phyloP scores from a whole-genome alignment of 108 stramenopile genomes.

The Stephanodiscus minutulus region DNA sequence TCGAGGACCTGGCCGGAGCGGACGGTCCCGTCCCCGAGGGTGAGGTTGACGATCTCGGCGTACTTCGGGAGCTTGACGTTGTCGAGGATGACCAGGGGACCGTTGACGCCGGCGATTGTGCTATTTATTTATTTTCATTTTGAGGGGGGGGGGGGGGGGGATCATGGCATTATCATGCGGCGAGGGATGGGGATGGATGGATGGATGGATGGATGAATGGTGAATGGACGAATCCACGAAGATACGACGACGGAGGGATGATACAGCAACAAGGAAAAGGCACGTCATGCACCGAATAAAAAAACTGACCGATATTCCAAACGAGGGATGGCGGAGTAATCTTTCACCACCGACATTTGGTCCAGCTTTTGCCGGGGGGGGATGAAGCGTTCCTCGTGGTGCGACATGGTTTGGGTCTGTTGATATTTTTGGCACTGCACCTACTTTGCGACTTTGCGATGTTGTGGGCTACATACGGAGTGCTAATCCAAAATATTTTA shows the following conservation, averaged over 20 bases:
- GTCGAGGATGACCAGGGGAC: slow-evolving; percentile 98
- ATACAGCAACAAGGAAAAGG: slow-evolving; percentile 7
- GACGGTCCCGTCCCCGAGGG: slow-evolving; percentile 91
- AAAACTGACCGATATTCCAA: slow-evolving; percentile 84
- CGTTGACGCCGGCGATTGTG: slow-evolving; percentile 98
- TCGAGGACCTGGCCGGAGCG: slow-evolving; percentile 98
- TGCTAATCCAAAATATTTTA: too few species aligned
- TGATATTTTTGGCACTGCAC: neutral
- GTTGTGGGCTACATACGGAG: too few species aligned
- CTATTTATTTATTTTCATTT: too few species aligned
- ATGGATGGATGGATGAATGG: neutral
- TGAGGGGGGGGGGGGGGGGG: slow-evolving; percentile 26
- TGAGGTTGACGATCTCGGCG: slow-evolving; percentile 98
- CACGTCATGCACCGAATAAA: neutral
- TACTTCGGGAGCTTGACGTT: slow-evolving; percentile 99
- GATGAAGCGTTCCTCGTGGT: slow-evolving; percentile 75
- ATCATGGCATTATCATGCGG: slow-evolving; percentile 34
- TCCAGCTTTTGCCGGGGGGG: slow-evolving; percentile 83
- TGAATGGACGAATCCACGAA: slow-evolving; percentile 10
- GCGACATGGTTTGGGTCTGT: slow-evolving; percentile 18
- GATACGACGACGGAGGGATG: slow-evolving; percentile 2
- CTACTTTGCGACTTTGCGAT: too few species aligned
- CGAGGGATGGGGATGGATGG: neutral
- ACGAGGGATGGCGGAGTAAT: slow-evolving; percentile 87
- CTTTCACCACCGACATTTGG: slow-evolving; percentile 83